phyloP scores from a whole-genome alignment of 495 filamentous ascomycete genomes.

The Staphylotrichum tortipilum region DNA sequence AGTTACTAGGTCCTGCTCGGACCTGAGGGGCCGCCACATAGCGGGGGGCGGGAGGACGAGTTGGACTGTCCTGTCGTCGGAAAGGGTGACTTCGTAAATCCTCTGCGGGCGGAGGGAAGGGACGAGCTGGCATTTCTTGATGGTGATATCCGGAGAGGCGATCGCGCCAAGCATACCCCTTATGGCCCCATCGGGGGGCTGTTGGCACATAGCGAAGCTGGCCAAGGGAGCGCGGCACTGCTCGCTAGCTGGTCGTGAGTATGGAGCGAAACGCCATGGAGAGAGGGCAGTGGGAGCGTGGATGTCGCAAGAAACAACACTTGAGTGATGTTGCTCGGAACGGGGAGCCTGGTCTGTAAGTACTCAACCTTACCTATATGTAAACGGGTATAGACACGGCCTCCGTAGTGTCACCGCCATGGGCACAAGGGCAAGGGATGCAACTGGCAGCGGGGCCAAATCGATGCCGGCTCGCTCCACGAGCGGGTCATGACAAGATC shows the following conservation, averaged over 20 bases:
- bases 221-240: neutral
- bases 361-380: neutral
- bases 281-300: neutral
- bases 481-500: no score
- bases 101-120: conserved; percentile 26
- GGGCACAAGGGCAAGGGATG: neutral
- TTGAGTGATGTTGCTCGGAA: no score
- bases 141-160: conserved; percentile 19
- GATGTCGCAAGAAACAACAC: neutral
- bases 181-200: conserved; percentile 25
- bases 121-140: conserved; percentile 22
- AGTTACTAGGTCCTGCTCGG: conserved; percentile 27
- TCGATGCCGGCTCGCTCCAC: neutral
- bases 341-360: neutral
- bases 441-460: neutral
- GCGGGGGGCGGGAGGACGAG: conserved; percentile 30
- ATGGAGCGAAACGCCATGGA: neutral
- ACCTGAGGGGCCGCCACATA: conserved; percentile 31
- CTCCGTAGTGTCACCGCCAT: neutral
- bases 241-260: neutral
- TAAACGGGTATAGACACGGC: neutral
- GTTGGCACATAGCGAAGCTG: conserved; percentile 26
- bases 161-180: conserved; percentile 24
- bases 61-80: conserved; percentile 24
- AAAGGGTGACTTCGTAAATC: conserved; percentile 27